Base-by-base conservation (phyloP, 345 rosid species). In the Melaleuca alternifolia region DNA sequence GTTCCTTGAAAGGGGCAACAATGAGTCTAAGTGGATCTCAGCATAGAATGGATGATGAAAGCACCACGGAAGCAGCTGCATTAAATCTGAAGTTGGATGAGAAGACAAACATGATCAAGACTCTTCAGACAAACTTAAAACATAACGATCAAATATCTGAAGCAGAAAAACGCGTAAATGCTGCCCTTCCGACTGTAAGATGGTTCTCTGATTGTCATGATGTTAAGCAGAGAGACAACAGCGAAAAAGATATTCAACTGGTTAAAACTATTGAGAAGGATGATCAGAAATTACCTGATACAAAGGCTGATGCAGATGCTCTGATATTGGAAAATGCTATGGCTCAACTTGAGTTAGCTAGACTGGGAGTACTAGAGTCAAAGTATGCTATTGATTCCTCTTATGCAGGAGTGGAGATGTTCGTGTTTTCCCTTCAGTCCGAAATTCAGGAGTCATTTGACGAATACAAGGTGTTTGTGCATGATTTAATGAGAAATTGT, bases 1-100 rank as follows among this genome's bases (percentile, higher is more conserved):
- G 87, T 90, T 91, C 93, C 85, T 91, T 97, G 90, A 95, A 93
- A 90, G 94, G 91, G 61, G 98, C 98, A 86, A 90, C 96, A 52
- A 84, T 92, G 61, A 93, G 92, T 86, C 92, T 97, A 87, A 93
- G 89, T 88, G 92, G 91, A 86, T 85, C 89, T 89, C 94, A 89
- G 85, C 90, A 89, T 83, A 87, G 71, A 85, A 90, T 87, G 57
- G 86, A 84, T 83, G 92, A 89, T 85, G 90, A 85, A 85, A 87
- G 86, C 75, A 87, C 87, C 87, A 92, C 89, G 28, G 94, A 91
- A 84, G 86, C 83, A 84, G 83, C 89, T 85, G 85, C 77, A 59
- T 84, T 90, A 91, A 87, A 86, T 87, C 84, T 85, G 87, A 85
- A 87, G 52, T 50, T 92, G 54, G 87, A 93, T n/a, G 92, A 91